These are phyloP conservation scores for Schizonepeta tenuifolia DNA, from an alignment of 257 asterid species.

Conservation along the genomic window DNA sequence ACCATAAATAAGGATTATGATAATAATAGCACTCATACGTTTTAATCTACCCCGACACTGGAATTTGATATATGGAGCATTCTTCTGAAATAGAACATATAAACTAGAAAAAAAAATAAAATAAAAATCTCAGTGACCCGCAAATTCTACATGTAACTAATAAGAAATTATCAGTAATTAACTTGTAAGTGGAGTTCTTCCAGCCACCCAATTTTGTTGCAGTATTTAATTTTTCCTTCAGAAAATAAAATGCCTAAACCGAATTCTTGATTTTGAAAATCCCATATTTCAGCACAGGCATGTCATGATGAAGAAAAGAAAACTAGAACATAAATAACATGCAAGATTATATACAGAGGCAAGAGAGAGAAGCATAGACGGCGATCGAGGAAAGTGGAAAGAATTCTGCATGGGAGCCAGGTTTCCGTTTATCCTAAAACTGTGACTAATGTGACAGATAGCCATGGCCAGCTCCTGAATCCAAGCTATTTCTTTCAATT, in stretches of 20 bases:
- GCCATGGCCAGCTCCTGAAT: background rate
- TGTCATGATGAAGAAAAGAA: background rate
- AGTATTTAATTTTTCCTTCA: background rate
- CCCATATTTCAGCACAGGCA: background rate
- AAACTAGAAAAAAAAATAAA: background rate
- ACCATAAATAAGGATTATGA: conserved; percentile 1
- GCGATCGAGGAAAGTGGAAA: background rate
- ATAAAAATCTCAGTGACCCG: too few species aligned
- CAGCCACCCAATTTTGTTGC: background rate
- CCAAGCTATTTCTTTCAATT: conserved; percentile 4
- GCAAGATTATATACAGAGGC: background rate
- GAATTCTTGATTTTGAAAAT: background rate
- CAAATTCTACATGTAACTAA: too few species aligned
- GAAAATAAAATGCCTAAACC: background rate
- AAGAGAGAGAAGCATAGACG: background rate
- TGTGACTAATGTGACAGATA: background rate
- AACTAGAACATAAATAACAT: background rate
- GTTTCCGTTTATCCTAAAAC: background rate
- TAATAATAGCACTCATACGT: background rate
- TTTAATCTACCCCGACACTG: background rate
- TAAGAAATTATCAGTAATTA: background rate
- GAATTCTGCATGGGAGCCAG: background rate
- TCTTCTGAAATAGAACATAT: background rate
- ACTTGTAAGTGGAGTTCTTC: conserved; percentile 3
- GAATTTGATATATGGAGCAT: conserved; percentile 2